These are phyloP conservation scores for Vaccinium corymbosum DNA, from an alignment of 148 eudicot genomes.

Conservation along the genomic window DNA sequence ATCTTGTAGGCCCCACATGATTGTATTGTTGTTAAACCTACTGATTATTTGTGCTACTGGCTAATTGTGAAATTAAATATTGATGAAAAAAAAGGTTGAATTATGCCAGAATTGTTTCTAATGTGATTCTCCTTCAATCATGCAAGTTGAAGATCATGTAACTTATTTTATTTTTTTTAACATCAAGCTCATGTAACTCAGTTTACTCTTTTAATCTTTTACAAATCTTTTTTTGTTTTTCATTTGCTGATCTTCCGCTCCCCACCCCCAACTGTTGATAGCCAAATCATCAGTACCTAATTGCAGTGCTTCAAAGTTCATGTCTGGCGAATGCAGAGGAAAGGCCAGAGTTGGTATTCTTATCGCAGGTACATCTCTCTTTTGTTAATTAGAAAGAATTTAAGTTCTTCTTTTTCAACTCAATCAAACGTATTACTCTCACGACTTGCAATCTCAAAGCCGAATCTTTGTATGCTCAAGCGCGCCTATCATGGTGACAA, in stretches of 20 bases:
- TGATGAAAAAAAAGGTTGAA: not conserved
- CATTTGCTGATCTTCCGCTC: not conserved
- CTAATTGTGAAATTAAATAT: not conserved
- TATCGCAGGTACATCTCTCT: constrained; percentile 58
- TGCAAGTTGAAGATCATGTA: not conserved
- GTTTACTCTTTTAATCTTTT: not conserved
- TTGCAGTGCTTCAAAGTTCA: constrained; percentile 29
- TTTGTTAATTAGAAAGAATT: not conserved
- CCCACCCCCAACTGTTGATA: not conserved
- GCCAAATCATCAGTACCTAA: constrained; percentile 32
- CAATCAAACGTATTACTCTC: not conserved
- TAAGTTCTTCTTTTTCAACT: not conserved
- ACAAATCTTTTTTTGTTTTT: not conserved
- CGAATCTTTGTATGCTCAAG: not conserved
- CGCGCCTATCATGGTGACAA: not conserved
- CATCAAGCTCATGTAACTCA: not conserved
- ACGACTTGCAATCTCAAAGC: not conserved
- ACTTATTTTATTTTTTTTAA: no score
- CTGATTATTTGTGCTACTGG: not conserved
- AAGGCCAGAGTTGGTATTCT: constrained; percentile 39
- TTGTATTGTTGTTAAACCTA: not conserved
- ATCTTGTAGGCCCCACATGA: not conserved
- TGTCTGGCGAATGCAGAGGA: constrained; percentile 33
- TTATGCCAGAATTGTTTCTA: not conserved
- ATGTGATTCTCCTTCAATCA: not conserved